phyloP scores from a whole-genome alignment of 305 asterid genomes.

The Fraxinus albicans region DNA sequence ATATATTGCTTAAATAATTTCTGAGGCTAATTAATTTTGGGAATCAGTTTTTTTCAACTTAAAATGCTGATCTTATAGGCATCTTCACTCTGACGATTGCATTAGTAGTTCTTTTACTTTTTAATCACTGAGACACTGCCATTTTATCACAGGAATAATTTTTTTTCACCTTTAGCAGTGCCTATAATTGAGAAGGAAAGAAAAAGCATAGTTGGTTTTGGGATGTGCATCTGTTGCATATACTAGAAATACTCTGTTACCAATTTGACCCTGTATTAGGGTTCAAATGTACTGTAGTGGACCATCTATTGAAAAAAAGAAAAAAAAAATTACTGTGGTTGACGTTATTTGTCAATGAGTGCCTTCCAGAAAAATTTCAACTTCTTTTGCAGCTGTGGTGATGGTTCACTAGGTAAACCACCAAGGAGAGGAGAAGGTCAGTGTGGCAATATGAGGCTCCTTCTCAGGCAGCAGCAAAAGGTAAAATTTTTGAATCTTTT shows the following conservation, averaged over 20 bases:
- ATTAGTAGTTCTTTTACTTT: not conserved
- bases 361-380: slow-evolving; percentile 13
- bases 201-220: not conserved
- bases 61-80: not conserved
- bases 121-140: not conserved
- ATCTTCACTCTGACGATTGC: not conserved
- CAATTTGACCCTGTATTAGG: not conserved
- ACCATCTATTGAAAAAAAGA: not conserved
- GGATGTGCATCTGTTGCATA: not conserved
- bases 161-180: not conserved
- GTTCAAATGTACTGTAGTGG: not conserved
- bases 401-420: slow-evolving; percentile 79
- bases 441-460: slow-evolving; percentile 97
- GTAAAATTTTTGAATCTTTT: slow-evolving; percentile 36
- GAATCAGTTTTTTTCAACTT: not conserved
- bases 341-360: not conserved
- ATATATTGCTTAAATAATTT: not conserved
- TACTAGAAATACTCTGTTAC: not conserved
- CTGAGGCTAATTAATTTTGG: not conserved
- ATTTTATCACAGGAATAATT: not conserved
- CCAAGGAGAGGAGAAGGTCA: slow-evolving; percentile 88
- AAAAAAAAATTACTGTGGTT: not conserved
- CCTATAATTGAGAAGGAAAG: not conserved
- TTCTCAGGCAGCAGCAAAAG: slow-evolving; percentile 92
- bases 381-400: slow-evolving; percentile 78